Percentiles rank a stretch among this genome's conserved stretches.
Evolutionary conservation across 805 yeast species (phyloP).

Genomic region (Starmerella scarabaei): DNA sequence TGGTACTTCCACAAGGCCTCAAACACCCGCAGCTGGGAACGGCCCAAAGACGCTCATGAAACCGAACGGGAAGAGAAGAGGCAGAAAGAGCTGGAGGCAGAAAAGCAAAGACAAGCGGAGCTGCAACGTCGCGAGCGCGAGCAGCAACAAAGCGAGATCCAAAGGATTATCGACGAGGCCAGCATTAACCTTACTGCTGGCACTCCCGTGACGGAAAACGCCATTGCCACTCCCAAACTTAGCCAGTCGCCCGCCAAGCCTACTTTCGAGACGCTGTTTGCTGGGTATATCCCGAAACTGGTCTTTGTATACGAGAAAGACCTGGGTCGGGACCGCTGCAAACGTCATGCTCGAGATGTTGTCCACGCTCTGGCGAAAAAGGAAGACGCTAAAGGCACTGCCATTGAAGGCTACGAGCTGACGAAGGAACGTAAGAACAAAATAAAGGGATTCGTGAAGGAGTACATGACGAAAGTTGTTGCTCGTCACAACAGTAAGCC

Average conservation of each 20-base stretch:
- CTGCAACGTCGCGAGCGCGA: conserved; percentile 16
- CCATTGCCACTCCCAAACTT: background rate
- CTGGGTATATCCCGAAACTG: conserved; percentile 65
- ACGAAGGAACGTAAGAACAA: conserved; percentile 55
- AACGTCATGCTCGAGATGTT: conserved; percentile 68
- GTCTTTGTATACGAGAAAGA: conserved; percentile 51
- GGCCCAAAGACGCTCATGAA: conserved; percentile 33
- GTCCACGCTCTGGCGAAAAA: conserved; percentile 54
- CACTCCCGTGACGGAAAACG: conserved; percentile 1
- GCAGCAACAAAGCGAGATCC: conserved; percentile 28
- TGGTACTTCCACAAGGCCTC: conserved; percentile 45
- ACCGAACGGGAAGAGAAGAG: conserved; percentile 13
- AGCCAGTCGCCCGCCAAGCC: conserved; percentile 2
- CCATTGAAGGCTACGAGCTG: conserved; percentile 36
- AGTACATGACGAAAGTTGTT: conserved; percentile 21
- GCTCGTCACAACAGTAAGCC: conserved; percentile 12
- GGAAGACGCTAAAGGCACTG: conserved; percentile 30
- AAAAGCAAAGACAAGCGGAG: conserved; percentile 8
- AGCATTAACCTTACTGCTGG: too few species aligned
- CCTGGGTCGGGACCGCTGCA: conserved; percentile 60
- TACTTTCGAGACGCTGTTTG: conserved; percentile 33
- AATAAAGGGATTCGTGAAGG: conserved; percentile 47
- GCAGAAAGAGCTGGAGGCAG: conserved; percentile 15
- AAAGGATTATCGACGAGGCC: conserved; percentile 22
- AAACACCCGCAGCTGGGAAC: conserved; percentile 46